Base-by-base conservation (phyloP, 352 stramenopile genomes). In the Lagenidium sp. region DNA sequence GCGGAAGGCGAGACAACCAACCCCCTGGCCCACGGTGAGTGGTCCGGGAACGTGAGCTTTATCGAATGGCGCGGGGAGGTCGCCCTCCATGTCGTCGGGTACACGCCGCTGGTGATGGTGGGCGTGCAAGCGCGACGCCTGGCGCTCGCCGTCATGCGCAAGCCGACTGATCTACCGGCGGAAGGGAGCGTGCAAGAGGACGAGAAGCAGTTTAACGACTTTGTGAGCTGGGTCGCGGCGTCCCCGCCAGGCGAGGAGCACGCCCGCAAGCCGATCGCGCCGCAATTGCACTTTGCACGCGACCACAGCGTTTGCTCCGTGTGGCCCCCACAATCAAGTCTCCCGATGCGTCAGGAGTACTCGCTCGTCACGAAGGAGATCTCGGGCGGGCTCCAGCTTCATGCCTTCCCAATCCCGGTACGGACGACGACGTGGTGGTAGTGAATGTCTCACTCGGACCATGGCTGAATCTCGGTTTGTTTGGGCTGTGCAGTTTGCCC, bases 331-430 rank as follows among this genome's bases (percentile, higher is more conserved):
- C n/a, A n/a, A n/a, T n/a, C n/a, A n/a, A n/a, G n/a, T n/a, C n/a
- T 47, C 16, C 26, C 47, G 3, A 85, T 94, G 74, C 69, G 70
- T 18, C 76, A 89, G 39, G 81, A 94, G 30, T 91, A 73, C 40
- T 78, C 72, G 5, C 59, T 94, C 21, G 80, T 78, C 39, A 94
- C 81, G 1, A 94, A 89, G 43, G 81, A 94, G 45, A 94, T 91
- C 41, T 89, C 79, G 0, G 78, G 79, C 18, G 81, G 78, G 3
- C 53, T 94, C 5, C 78, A 75, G 16, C 60, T 94, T 4, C 61
- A 80, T 12, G 85, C 81, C 3, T 94, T 94, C 47, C 81, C 81
- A 0, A 80, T 94, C 50, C 78, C 79, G 47, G 76, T 86, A 69
- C 30, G 47, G 39, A 22, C 32, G 37, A 29, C 12, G 23, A n/a